These are phyloP conservation scores for Olyra latifolia DNA, from an alignment of 176 grass and related monocot genomes.

Conservation along the genomic window DNA sequence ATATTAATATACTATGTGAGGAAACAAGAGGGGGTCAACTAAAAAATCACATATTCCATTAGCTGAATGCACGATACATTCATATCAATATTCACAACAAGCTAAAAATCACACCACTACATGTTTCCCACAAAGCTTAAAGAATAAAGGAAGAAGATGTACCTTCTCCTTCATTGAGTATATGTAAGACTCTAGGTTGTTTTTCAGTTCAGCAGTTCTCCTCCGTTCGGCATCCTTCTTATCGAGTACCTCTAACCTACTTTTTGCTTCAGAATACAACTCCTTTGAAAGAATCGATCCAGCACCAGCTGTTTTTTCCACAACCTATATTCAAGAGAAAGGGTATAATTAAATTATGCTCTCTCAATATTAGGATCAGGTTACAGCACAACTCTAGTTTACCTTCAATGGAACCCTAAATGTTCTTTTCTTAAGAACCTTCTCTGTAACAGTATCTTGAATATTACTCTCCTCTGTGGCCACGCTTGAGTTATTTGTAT, in stretches of 20 bases:
- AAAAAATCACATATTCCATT: background rate
- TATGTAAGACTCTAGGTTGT: constrained; percentile 91
- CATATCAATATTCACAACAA: background rate
- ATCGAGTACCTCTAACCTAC: constrained; percentile 78
- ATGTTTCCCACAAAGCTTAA: background rate
- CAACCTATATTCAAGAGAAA: constrained; percentile 49
- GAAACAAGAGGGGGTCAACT: background rate
- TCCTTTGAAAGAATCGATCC: constrained; percentile 75
- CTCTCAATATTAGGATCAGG: constrained; percentile 17
- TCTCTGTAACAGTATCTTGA: constrained; percentile 71
- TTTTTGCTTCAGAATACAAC: constrained; percentile 83
- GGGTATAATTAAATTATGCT: background rate
- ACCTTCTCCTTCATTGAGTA: constrained; percentile 99
- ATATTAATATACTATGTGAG: background rate
- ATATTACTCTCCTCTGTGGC: constrained; percentile 45
- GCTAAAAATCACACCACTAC: background rate
- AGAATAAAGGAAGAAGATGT: constrained; percentile 23
- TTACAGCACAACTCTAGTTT: constrained; percentile 24
- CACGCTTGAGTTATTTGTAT: constrained; percentile 38
- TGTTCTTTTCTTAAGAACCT: constrained; percentile 92
- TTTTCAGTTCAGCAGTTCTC: constrained; percentile 95
- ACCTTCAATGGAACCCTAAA: constrained; percentile 98
- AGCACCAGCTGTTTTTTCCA: constrained; percentile 66
- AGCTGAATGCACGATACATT: background rate
- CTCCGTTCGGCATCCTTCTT: constrained; percentile 89